A percentile compares a stretch with the other conserved stretches of the same genome.
These are phyloP conservation scores for Fragilariopsis cylindrus DNA, from an alignment of 108 stramenopile species.

Conservation along the genomic window DNA sequence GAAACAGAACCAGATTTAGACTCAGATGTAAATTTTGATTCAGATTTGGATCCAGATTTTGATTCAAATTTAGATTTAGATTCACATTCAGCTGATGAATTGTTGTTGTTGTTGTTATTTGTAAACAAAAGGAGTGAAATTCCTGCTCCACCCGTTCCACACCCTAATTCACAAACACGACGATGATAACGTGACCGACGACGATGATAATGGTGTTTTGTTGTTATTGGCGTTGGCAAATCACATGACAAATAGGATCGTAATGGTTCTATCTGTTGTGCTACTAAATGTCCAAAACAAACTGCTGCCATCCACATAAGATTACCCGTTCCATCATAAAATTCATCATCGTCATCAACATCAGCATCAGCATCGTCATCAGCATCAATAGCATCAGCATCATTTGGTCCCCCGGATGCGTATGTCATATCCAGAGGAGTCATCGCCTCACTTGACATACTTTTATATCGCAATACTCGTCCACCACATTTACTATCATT, in stretches of 20 bases:
- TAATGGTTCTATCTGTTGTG: constrained; percentile 1
- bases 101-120: constrained; percentile 9
- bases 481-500: not conserved
- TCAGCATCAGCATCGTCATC: not conserved
- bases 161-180: constrained; percentile 47
- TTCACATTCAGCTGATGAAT: not conserved
- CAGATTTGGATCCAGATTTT: no score
- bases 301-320: constrained; percentile 30
- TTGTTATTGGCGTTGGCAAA: not conserved
- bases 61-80: not conserved
- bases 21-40: not conserved
- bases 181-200: not conserved
- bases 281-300: constrained; percentile 16
- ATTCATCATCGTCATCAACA: constrained; percentile 10
- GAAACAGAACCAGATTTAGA: not conserved
- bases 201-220: not conserved
- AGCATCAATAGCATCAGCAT: not conserved
- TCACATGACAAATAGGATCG: not conserved
- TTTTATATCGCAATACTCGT: constrained; percentile 9
- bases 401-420: not conserved
- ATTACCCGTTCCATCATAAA: constrained; percentile 36
- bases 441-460: constrained; percentile 17
- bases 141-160: constrained; percentile 52
- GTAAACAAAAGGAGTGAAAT: constrained; percentile 31
- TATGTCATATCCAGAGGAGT: constrained; percentile 35